Percentiles rank a stretch among this genome's conserved stretches.
Evolutionary conservation across 78 protist genomes (phyloP).

Genomic region (Andalucia godoyi): DNA sequence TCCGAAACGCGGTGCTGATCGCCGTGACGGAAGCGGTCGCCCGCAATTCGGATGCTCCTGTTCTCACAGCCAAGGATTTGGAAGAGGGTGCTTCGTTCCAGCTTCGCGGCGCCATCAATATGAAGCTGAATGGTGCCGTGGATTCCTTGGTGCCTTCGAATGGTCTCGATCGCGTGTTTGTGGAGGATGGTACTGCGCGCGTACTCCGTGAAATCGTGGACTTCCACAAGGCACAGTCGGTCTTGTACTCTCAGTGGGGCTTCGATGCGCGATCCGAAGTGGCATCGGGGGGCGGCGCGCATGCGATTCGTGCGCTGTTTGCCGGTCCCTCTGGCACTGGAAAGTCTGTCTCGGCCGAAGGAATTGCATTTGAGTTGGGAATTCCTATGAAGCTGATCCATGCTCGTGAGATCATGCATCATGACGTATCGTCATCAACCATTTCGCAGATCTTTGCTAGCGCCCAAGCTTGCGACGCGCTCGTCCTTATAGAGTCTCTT

Average conservation of each 20-base stretch:
- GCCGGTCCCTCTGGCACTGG: slow-evolving; percentile 50
- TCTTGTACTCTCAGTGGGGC: slow-evolving; percentile 44
- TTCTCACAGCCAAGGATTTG: slow-evolving; percentile 19
- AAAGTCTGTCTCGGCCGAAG: slow-evolving; percentile 42
- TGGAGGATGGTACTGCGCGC: neutral
- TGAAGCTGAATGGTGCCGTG: neutral
- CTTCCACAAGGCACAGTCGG: slow-evolving; percentile 38
- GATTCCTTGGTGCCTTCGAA: neutral
- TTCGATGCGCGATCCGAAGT: slow-evolving; percentile 15
- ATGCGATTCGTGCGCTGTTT: too few species aligned
- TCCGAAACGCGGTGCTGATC: slow-evolving; percentile 43
- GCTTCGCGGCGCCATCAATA: slow-evolving; percentile 21
- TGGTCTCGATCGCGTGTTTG: neutral
- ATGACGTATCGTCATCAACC: too few species aligned
- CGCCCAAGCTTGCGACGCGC: too few species aligned
- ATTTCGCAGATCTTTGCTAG: too few species aligned
- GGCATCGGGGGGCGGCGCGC: slow-evolving; percentile 13
- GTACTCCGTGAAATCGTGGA: slow-evolving; percentile 21
- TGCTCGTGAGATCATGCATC: slow-evolving; percentile 9
- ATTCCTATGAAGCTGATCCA: slow-evolving; percentile 16
- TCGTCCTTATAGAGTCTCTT: too few species aligned
- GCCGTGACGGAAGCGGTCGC: slow-evolving; percentile 39
- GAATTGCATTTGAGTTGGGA: slow-evolving; percentile 42
- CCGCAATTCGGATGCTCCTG: neutral
- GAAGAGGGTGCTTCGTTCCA: slow-evolving; percentile 32